Conservation (phyloP, 345 rosid genomes). For the Cochlearia excelsa region DNA sequence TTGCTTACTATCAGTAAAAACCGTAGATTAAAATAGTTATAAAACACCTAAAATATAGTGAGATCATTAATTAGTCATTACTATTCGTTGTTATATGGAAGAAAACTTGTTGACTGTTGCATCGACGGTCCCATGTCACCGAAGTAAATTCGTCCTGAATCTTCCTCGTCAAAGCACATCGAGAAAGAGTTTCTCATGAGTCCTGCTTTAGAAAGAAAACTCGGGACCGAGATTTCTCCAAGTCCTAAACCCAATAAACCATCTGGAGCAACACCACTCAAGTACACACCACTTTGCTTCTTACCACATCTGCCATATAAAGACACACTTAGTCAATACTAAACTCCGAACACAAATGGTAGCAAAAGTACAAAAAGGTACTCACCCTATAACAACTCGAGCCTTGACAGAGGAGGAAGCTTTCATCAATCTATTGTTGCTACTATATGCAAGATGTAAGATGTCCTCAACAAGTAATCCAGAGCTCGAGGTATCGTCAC, state of each 20-base stretch:
- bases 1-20: not conserved
- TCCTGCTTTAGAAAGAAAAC: conserved; percentile 74
- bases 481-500: conserved; percentile 68
- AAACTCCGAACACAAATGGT: not conserved
- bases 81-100: conserved; percentile 57
- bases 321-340: not conserved
- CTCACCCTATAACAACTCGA: conserved; percentile 68
- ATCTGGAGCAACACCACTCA: conserved; percentile 82
- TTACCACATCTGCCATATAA: conserved; percentile 66
- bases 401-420: conserved; percentile 52
- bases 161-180: conserved; percentile 75
- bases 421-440: conserved; percentile 34
- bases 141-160: conserved; percentile 76
- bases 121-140: conserved; percentile 70
- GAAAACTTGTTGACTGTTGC: conserved; percentile 72
- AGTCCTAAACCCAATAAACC: conserved; percentile 90
- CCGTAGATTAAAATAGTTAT: not conserved
- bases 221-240: conserved; percentile 75
- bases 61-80: conserved; percentile 33
- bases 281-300: conserved; percentile 80
- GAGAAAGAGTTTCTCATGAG: conserved; percentile 75
- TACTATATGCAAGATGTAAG: conserved; percentile 56
- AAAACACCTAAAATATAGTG: not conserved
- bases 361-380: not conserved
- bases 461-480: conserved; percentile 73